These are phyloP conservation scores for Bryoglossum gracile DNA, from an alignment of 495 filamentous ascomycete species.

Conservation along the genomic window DNA sequence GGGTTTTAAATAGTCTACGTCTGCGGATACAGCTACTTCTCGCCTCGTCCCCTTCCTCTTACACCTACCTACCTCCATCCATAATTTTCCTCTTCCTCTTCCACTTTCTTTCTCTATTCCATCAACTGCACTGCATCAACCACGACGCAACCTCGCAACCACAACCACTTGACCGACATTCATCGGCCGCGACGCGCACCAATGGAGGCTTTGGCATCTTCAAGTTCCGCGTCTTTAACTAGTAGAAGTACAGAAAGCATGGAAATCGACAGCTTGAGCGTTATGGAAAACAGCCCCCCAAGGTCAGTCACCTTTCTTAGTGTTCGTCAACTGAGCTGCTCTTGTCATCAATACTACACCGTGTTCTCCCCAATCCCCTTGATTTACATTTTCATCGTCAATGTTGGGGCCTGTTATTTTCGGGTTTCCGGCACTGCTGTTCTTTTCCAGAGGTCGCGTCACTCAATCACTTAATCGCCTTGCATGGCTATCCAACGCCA, in stretches of 20 bases:
- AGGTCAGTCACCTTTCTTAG: slow-evolving; percentile 13
- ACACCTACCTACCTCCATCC: neutral
- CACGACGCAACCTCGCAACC: neutral
- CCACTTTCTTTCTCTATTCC: neutral
- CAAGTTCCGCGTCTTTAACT: slow-evolving; percentile 22
- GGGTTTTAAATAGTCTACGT: too few relatives aligned
- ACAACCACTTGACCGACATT: neutral
- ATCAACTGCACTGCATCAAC: neutral
- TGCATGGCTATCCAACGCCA: slow-evolving; percentile 14
- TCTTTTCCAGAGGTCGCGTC: slow-evolving; percentile 6
- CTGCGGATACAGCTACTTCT: neutral
- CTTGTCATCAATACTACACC: neutral
- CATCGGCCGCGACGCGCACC: neutral
- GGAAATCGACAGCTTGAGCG: slow-evolving; percentile 16
- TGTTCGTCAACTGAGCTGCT: neutral
- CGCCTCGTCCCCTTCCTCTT: neutral
- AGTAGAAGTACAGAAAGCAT: slow-evolving; percentile 18
- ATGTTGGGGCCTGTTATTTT: too few relatives aligned
- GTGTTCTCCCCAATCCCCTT: too few relatives aligned
- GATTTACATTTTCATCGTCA: too few relatives aligned
- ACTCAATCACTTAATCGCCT: slow-evolving; percentile 14
- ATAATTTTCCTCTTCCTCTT: neutral
- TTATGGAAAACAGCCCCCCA: slow-evolving; percentile 2
- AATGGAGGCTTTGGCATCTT: slow-evolving; percentile 10
- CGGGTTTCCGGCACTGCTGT: neutral